Evolutionary conservation across 345 rosid genomes (phyloP).

Genomic region (Iberis pinnata): DNA sequence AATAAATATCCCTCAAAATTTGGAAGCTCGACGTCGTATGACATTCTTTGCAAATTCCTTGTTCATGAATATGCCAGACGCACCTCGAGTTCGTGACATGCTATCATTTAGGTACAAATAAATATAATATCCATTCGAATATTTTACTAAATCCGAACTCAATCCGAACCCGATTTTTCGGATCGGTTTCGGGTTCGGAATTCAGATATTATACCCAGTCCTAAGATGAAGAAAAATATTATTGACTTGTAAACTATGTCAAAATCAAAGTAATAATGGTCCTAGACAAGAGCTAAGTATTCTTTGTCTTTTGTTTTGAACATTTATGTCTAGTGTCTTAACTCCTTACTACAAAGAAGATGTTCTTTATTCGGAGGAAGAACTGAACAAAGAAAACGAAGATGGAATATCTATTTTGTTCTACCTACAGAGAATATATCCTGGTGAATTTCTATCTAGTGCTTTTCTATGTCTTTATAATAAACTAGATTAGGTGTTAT

Average conservation of each 20-base stretch:
- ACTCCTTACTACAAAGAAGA: constrained; percentile 94
- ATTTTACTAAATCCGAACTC: too few relatives aligned
- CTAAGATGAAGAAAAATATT: too few relatives aligned
- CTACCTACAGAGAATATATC: constrained; percentile 98
- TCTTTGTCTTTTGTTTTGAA: constrained; percentile 21
- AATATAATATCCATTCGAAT: too few relatives aligned
- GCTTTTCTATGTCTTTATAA: constrained; percentile 7
- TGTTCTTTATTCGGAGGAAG: constrained; percentile 87
- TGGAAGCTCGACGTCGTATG: constrained; percentile 97
- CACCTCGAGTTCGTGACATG: constrained; percentile 88
- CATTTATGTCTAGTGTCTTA: constrained; percentile 64
- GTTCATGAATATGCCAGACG: constrained; percentile 88
- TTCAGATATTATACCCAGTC: too few relatives aligned
- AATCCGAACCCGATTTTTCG: too few relatives aligned
- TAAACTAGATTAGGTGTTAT: too few relatives aligned
- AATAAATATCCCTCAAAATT: constrained; percentile 79
- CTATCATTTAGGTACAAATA: constrained; percentile 70
- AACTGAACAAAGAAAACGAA: constrained; percentile 77
- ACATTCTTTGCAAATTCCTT: constrained; percentile 97
- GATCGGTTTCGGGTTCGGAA: too few relatives aligned
- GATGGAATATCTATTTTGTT: constrained; percentile 95
- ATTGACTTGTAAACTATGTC: too few relatives aligned
- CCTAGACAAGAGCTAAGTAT: background rate
- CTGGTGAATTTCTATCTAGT: constrained; percentile 43
- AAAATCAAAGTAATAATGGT: too few relatives aligned